These are phyloP conservation scores for Lactarius sp. DNA, from an alignment of 768 basidiomycete genomes.

Conservation along the genomic window DNA sequence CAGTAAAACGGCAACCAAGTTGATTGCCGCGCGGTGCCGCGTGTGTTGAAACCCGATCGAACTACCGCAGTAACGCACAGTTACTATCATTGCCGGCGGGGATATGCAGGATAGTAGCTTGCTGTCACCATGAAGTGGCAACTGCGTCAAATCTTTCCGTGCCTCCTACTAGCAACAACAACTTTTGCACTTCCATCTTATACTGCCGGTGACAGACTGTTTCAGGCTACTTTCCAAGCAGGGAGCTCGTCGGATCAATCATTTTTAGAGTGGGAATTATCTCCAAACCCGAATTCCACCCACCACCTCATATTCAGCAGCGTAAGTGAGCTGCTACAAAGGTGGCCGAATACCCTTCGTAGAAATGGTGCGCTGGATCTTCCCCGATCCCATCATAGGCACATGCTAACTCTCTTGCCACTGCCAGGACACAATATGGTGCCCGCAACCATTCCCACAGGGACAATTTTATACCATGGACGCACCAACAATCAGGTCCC, in stretches of 20 bases:
- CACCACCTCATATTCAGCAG: conserved; percentile 36
- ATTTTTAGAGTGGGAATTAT: conserved; percentile 14
- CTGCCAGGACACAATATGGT: conserved; percentile 20
- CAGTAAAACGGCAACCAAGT: no score
- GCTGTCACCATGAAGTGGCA: not conserved
- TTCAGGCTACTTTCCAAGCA: conserved; percentile 18
- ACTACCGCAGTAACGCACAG: no score
- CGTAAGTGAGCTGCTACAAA: conserved; percentile 35
- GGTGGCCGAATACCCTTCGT: conserved; percentile 36
- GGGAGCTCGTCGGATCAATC: not conserved
- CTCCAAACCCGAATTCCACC: conserved; percentile 31
- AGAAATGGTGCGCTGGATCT: conserved; percentile 19
- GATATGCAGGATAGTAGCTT: no score
- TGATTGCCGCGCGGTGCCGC: no score
- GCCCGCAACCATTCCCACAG: conserved; percentile 17
- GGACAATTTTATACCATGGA: conserved; percentile 25
- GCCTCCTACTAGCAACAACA: not conserved
- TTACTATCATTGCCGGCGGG: no score
- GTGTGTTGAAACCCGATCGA: no score
- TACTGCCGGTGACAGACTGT: conserved; percentile 28
- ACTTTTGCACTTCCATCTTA: conserved; percentile 16
- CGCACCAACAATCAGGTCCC: conserved; percentile 6
- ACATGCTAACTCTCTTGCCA: not conserved
- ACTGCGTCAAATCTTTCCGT: not conserved
- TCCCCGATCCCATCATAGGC: not conserved